phyloP scores from a whole-genome alignment of 306 rosid genomes.

The Begonia peltatifolia region DNA sequence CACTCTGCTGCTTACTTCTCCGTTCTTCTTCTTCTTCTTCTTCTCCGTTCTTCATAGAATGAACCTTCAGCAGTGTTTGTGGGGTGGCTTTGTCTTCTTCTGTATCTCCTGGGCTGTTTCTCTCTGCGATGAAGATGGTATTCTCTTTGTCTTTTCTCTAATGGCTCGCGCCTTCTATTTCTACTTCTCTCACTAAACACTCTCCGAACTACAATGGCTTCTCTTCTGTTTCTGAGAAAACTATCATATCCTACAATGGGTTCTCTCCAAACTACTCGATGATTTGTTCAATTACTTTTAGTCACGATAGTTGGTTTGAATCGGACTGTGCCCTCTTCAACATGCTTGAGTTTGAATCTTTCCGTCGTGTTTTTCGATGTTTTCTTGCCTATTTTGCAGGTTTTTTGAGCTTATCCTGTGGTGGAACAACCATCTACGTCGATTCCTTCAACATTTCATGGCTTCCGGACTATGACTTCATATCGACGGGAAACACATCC shows the following conservation, averaged over 20 bases:
- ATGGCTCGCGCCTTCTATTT: neutral
- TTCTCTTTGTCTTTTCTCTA: conserved; percentile 4
- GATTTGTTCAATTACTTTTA: too few species aligned
- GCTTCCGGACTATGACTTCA: conserved; percentile 52
- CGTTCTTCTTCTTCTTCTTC: too few species aligned
- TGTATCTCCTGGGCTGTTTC: conserved; percentile 29
- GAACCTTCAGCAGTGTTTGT: conserved; percentile 4
- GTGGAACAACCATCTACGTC: conserved; percentile 43
- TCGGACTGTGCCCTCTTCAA: neutral
- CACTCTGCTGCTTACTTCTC: too few species aligned
- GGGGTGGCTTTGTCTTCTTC: conserved; percentile 34
- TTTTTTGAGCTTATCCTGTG: conserved; percentile 85
- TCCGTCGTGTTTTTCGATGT: too few species aligned
- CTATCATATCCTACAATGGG: too few species aligned
- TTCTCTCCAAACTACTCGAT: too few species aligned
- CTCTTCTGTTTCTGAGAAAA: too few species aligned
- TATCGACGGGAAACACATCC: conserved; percentile 38
- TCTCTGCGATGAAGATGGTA: conserved; percentile 61
- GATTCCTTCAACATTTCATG: conserved; percentile 57
- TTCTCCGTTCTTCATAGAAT: neutral
- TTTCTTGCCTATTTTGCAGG: conserved; percentile 21
- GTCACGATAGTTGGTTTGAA: too few species aligned
- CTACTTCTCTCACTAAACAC: too few species aligned
- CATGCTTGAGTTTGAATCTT: neutral
- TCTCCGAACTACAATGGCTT: too few species aligned